Evolutionary conservation across 164 flowering plant genomes (phyloP).

Genomic region (Malania oleifera): DNA sequence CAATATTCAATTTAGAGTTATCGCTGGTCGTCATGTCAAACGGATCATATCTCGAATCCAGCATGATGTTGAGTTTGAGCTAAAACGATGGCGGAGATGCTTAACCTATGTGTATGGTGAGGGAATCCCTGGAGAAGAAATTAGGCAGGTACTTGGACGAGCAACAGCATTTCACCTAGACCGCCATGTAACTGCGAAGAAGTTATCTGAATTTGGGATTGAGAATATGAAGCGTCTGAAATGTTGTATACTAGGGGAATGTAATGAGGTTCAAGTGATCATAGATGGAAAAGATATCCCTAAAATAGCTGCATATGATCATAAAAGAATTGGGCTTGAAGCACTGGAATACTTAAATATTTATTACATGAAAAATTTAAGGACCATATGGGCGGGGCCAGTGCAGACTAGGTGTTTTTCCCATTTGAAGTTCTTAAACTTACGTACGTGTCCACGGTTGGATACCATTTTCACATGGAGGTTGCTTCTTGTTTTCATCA

Average conservation of each 20-base stretch:
- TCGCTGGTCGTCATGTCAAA: conserved; percentile 3
- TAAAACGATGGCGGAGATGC: neutral
- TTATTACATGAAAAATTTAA: conserved; percentile 9
- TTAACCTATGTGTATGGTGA: conserved; percentile 5
- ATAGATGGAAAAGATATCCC: neutral
- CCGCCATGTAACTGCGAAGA: conserved; percentile 4
- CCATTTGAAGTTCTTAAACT: conserved; percentile 1
- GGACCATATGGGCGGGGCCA: neutral
- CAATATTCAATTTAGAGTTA: neutral
- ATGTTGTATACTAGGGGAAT: conserved; percentile 11
- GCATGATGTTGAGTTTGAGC: neutral
- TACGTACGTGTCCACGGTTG: conserved; percentile 4
- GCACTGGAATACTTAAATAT: conserved; percentile 2
- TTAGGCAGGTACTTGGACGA: neutral
- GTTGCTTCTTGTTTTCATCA: neutral
- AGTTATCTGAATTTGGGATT: conserved; percentile 12
- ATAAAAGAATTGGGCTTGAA: neutral
- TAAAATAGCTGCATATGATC: neutral
- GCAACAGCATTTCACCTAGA: conserved; percentile 5
- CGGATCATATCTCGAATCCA: neutral
- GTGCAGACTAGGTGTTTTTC: neutral
- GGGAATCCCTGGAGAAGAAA: neutral
- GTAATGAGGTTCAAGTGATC: conserved; percentile 11
- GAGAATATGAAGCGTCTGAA: conserved; percentile 4
- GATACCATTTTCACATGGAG: neutral